Evolutionary conservation across 495 filamentous ascomycete species (phyloP), one percentile per base, ranked within the genome.

Genomic region (Amorphotheca resinae): DNA sequence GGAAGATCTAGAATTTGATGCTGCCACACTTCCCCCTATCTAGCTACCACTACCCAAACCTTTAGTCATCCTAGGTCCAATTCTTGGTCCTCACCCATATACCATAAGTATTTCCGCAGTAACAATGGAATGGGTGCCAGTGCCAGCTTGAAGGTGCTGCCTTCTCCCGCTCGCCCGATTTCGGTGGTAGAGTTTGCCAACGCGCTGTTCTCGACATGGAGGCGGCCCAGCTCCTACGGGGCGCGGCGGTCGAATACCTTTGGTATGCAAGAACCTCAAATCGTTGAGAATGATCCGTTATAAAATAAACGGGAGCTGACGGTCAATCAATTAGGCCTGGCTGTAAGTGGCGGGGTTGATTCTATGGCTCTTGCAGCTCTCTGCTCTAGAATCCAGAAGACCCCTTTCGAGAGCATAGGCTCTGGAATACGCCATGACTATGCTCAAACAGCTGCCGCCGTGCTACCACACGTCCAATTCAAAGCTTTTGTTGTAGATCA

Each of bases 301-400:
- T 2, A 4, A 8, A 36, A 12, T 8, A 8, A 16, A 15, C 12
- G 38, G 14, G 5, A 38, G 17, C 12, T 34, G 16, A 34, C 5
- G 17, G 12, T 34, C 22, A 11, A 34, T 25, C 37, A 14, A 22
- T 18, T 16, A 93, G 89, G 74, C 43, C 63, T 95, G 21, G 89
- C 89, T 9, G 64, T 96, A 35, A 95, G 89, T 58, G 91, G 91
- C 5, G 91, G 91, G 12, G 82, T 91, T 11, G 91, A 98, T 54
- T 96, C 91, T 3, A 98, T 95, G 87, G 89, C 88, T 16, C 65
- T 98, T 28, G 85, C 87, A 32, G 72, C 64, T 44, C 69, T 96
- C n/a, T 87, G 77, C 48, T 58, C 57, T 30, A 59, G 67, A 36
- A 49, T 76, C 37, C 62, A 69, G 32, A 2, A 32, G 39, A 48